Evolutionary conservation across 2,329 filamentous ascomycete species (phyloP).

Genomic region (Capronia epimyces): DNA sequence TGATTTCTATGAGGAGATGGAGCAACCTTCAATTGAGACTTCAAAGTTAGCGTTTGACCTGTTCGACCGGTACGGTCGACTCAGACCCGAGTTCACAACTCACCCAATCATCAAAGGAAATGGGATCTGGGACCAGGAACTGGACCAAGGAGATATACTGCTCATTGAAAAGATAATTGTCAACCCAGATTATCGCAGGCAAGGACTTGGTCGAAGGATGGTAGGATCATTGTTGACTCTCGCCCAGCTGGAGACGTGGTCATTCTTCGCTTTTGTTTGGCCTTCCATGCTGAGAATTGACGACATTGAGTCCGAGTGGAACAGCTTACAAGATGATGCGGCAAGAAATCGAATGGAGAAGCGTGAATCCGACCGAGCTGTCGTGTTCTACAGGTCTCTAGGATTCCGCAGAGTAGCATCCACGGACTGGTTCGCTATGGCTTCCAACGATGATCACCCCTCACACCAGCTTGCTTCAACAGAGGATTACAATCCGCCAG

Average conservation of each 20-base stretch:
- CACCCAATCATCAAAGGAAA: conserved; percentile 32
- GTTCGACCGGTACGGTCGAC: conserved; percentile 38
- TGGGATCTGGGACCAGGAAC: conserved; percentile 31
- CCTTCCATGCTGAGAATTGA: conserved; percentile 24
- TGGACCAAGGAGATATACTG: conserved; percentile 32
- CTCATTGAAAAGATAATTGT: conserved; percentile 30
- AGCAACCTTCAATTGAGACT: conserved; percentile 31
- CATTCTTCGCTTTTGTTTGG: conserved; percentile 29
- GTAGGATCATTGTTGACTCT: conserved; percentile 32
- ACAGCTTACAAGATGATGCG: conserved; percentile 12
- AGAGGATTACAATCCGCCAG: conserved; percentile 29
- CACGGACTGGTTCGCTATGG: conserved; percentile 33
- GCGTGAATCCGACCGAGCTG: conserved; percentile 18
- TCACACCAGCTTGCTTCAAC: conserved; percentile 22
- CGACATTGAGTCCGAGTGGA: conserved; percentile 20
- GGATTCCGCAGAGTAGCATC: conserved; percentile 35
- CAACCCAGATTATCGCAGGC: conserved; percentile 29
- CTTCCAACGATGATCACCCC: conserved; percentile 28
- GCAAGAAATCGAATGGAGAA: conserved; percentile 20
- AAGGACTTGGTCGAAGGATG: conserved; percentile 33
- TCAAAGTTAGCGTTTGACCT: conserved; percentile 35
- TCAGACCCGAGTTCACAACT: conserved; percentile 33
- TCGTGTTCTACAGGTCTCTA: conserved; percentile 30
- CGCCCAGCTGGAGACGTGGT: conserved; percentile 25
- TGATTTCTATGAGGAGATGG: conserved; percentile 36